Base-by-base conservation (phyloP, 1,139 yeast genomes). In the Nakaseomyces glabratus region DNA sequence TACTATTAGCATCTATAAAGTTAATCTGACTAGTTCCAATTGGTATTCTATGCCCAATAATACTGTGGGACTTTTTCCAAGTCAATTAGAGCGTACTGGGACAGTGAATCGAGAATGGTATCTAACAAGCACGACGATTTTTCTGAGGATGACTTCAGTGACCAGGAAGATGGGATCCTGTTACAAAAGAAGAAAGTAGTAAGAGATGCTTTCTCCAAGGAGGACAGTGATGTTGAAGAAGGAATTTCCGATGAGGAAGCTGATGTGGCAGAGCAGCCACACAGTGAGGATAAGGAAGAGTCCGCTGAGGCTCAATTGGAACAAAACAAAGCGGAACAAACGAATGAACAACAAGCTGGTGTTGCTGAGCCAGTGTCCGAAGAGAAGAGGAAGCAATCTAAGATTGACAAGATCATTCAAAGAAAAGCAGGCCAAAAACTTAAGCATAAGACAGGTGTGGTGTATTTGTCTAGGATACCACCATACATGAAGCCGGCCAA, bases 401-500 rank as follows among this genome's bases (percentile, higher is more conserved):
- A 31, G 28, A 22, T 31, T 21, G 33, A 21, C 21, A 28, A 41
- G 42, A 29, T 35, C 38, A 37, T 39, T 10, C 52, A 52, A 33
- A 50, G 80, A 11, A 70, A 76, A 52, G 75, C 73, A 40, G 69
- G 73, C 43, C 70, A 69, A 46, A 71, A 70, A 45, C 68, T 74
- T 24, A 73, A 73, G 46, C 65, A 63, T 35, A 80, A 73, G 49
- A 76, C 95, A 0, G 99, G 98, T 2, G 96, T 93, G 2, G 79
- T 94, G 16, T 93, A 90, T 50, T 61, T 90, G 4, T 86, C 97
- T 1, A 69, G 80, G 38, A 73, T 93, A 7, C 99, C 99, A 0
- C 98, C 98, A 20, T 90, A 82, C 54, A 93, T 90, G 98, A 86
- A 86, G 54, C 98, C 99, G 0, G 73, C 81, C 2, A 90, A 86